A percentile compares a stretch with the other conserved stretches of the same genome.
These are phyloP conservation scores for Magnaporthiopsis incrustans DNA, from an alignment of 2,329 filamentous ascomycete species.

Conservation along the genomic window DNA sequence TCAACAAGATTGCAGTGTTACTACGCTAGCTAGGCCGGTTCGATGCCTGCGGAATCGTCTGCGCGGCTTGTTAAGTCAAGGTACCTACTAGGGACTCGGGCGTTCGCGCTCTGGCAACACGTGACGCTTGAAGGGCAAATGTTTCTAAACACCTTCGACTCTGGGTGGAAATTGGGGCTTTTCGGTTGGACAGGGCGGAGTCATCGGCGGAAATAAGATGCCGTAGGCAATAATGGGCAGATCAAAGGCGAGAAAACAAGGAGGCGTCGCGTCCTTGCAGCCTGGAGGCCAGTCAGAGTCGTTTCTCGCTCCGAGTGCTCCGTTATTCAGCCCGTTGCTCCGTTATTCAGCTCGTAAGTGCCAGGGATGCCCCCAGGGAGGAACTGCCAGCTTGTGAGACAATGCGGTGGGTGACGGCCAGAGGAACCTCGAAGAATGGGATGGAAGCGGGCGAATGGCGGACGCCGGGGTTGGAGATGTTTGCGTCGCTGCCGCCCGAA, in stretches of 20 bases:
- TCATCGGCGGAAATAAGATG: neutral
- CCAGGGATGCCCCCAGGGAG: neutral
- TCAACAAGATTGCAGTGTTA: too few relatives aligned
- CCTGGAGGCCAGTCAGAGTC: neutral
- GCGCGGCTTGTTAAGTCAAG: too few relatives aligned
- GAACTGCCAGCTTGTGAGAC: neutral
- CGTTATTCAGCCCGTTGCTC: neutral
- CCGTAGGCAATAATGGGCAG: neutral
- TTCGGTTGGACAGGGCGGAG: neutral
- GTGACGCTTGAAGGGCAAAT: too few relatives aligned
- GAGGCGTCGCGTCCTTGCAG: neutral
- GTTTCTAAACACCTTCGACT: too few relatives aligned
- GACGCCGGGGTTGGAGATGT: neutral
- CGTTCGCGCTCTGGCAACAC: too few relatives aligned
- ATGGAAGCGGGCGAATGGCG: neutral
- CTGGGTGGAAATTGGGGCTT: too few relatives aligned
- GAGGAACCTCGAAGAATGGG: neutral
- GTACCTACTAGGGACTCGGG: too few relatives aligned
- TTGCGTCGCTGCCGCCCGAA: neutral
- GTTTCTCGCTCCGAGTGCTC: neutral
- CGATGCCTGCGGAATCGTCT: too few relatives aligned
- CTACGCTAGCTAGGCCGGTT: too few relatives aligned
- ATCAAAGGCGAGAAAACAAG: neutral
- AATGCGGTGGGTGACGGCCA: neutral
- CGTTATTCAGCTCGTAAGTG: neutral